Evolutionary conservation across 345 rosid genomes (phyloP), one percentile per base, ranked within the genome.

Genomic region (Hibiscus mutabilis): DNA sequence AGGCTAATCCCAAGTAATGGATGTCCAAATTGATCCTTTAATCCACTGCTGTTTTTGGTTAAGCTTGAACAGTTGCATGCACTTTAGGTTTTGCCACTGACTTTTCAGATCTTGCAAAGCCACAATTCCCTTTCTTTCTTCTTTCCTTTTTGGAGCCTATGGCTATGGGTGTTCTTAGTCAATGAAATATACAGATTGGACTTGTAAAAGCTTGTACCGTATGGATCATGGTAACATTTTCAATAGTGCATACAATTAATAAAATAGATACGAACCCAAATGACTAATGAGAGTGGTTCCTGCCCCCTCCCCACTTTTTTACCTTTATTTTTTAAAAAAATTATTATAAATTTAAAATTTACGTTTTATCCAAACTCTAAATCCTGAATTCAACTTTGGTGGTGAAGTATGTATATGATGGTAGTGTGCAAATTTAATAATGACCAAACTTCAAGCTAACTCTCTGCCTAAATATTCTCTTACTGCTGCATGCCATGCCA

Each of bases 401-500:
- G 31, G 31, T 27, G 31, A 27, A 27, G 2, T 1, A 2, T 27
- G 31, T 27, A 27, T 3, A 27, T 27, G 35, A 31, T 31, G 42
- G 7, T 6, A 37, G 3, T 49, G 6, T 49, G 42, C 42, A 37
- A 49, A 49, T 49, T 8, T 37, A 19, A 63, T 12, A 31, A 31
- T 31, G 5, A 3, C 40, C 40, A 25, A 66, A 24, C 70, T 47
- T 21, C 40, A 46, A 66, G 70, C 57, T 16, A 66, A 66, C 40
- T 25, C 40, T 46, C 16, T 6, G 47, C 70, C 70, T 46, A 47
- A 47, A 66, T 66, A 46, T 66, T 66, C 70, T 47, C 22, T 66
- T 66, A 22, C 40, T 60, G 65, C 33, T 21, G 68, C 49, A 44
- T 44, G 35, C 6, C 35, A 31, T 42, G 19, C 69, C 69, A 16